phyloP scores from a whole-genome alignment of 2,329 filamentous ascomycete genomes.

The Pseudovirgaria hyperparasitica region DNA sequence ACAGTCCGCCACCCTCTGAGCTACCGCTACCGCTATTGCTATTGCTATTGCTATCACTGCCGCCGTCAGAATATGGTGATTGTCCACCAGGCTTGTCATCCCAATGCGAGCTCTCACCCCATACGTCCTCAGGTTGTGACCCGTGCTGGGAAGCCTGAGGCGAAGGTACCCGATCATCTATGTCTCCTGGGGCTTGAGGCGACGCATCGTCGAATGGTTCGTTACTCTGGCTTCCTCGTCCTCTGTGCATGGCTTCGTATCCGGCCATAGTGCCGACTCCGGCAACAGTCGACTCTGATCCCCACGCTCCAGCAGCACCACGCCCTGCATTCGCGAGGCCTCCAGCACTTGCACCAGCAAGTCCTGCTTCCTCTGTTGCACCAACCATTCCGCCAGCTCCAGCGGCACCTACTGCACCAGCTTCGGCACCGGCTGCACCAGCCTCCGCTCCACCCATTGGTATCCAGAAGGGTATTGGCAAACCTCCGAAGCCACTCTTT shows the following conservation, averaged over 20 bases:
- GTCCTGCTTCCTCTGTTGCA: conserved; percentile 23
- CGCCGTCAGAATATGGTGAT: too few species aligned
- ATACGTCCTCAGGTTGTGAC: conserved; percentile 14
- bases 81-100: too few species aligned
- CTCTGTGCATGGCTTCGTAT: conserved; percentile 49
- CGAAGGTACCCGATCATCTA: conserved; percentile 15
- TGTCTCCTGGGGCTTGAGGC: conserved; percentile 5
- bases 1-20: conserved; percentile 24
- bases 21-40: conserved; percentile 7
- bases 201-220: conserved; percentile 9
- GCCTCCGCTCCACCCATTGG: conserved; percentile 33
- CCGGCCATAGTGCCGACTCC: conserved; percentile 49
- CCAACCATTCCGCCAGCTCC: conserved; percentile 24
- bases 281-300: conserved; percentile 32
- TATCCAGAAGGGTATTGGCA: conserved; percentile 36
- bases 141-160: conserved; percentile 5
- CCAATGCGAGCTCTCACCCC: conserved; percentile 18
- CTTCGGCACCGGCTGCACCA: conserved; percentile 25
- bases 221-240: conserved; percentile 18
- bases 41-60: too few species aligned
- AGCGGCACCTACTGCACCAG: conserved; percentile 30
- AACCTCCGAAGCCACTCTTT: conserved; percentile 36
- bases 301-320: conserved; percentile 17
- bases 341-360: conserved; percentile 37
- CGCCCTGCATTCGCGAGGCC: conserved; percentile 27